Evolutionary conservation across 768 basidiomycete species (phyloP), one percentile per base, ranked within the genome.

Genomic region (Tulasnella sp.): DNA sequence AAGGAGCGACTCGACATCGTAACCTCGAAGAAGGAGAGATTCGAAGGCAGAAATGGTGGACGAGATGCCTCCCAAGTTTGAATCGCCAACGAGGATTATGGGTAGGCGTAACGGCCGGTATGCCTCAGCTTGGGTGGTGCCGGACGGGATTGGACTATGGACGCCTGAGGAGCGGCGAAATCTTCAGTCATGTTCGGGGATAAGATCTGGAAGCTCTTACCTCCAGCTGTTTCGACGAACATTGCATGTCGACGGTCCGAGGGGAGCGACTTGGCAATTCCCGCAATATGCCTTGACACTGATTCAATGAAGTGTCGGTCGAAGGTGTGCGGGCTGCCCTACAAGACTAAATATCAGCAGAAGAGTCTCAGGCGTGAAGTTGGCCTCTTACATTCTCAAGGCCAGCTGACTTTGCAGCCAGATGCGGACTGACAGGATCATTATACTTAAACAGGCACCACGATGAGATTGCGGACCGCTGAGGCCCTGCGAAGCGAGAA

Each of bases 151-250:
- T 0, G 97, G 97, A 83, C 95, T 97, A 83, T 98, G 97, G 16
- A 97, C 94, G 54, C 97, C 96, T 97, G 85, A 0, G 76, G 54
- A 50, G 24, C 1, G 4, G n/a, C 48, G 16, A 77, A 73, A 48
- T 20, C 7, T 7, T 46, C 76, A 64, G 78, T 81, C 34, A 60
- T 46, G 40, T 50, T 28, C 9, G 78, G 60, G 60, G 78, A 2
- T 28, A 14, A 34, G 54, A 22, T 34, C 16, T 34, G n/a, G 50
- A 42, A 50, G 14, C n/a, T 83, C 91, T 88, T 86, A 96, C 97
- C 97, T 90, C 97, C 97, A 20, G 97, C 97, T 12, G 97, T 97
- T 86, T 99, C 97, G 72, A 98, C 87, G 83, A 93, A 98, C 88
- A 96, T 89, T 83, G 93, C 90, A 3, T 89, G 88, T 18, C 83